Percentiles rank a stretch among this genome's conserved stretches.
phyloP scores from a whole-genome alignment of 2,329 filamentous ascomycete genomes.

The Alternaria alternata region DNA sequence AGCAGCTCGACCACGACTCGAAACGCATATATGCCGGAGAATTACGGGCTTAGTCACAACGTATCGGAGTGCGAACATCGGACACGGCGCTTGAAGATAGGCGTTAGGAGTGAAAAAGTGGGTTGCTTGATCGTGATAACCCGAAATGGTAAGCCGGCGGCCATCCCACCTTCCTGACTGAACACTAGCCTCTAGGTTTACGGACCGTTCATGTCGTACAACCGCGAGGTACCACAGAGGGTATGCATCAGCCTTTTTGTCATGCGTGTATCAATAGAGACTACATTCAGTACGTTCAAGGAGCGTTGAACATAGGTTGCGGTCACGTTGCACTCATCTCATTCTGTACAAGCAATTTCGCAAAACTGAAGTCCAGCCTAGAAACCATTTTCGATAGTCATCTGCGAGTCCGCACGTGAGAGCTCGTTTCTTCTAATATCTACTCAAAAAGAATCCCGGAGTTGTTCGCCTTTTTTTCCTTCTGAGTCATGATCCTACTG shows the following conservation, averaged over 20 bases:
- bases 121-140: conserved; percentile 4
- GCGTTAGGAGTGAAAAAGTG: conserved; percentile 5
- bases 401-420: neutral
- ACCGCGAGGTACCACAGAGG: neutral
- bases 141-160: conserved; percentile 24
- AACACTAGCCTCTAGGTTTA: neutral
- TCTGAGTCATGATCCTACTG: neutral
- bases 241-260: neutral
- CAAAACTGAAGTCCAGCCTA: neutral
- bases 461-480: neutral
- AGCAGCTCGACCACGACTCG: neutral
- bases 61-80: conserved; percentile 3
- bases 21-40: neutral
- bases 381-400: neutral
- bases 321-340: neutral
- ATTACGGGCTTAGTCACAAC: conserved; percentile 1
- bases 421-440: neutral
- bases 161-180: conserved; percentile 14
- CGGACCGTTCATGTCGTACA: neutral
- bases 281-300: too few species aligned
- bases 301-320: neutral
- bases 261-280: neutral
- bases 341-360: neutral
- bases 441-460: neutral
- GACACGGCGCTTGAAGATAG: conserved; percentile 9